Percentiles rank a stretch among this genome's conserved stretches.
phyloP scores from a whole-genome alignment of 495 filamentous ascomycete genomes.

The Penicillium coprophilum region DNA sequence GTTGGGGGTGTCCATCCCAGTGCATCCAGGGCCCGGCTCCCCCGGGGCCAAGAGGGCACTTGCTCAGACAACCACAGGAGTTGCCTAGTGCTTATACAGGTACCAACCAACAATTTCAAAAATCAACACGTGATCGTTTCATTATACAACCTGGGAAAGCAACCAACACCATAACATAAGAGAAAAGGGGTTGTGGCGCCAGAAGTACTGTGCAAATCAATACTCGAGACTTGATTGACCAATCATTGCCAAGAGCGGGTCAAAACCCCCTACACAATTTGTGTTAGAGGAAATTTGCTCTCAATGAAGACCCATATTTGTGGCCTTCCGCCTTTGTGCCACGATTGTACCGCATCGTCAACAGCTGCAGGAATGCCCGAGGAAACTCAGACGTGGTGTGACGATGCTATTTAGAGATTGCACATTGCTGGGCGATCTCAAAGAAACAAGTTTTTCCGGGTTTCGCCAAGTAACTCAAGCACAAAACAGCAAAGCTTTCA shows the following conservation, averaged over 20 bases:
- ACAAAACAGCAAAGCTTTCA: conserved; percentile 3
- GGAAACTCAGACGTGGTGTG: conserved; percentile 2
- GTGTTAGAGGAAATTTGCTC: neutral
- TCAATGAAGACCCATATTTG: conserved; percentile 1
- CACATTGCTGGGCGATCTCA: neutral
- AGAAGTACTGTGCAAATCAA: neutral
- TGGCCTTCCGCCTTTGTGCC: neutral
- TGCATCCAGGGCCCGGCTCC: neutral
- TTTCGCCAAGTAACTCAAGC: conserved; percentile 10
- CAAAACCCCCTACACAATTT: conserved; percentile 5
- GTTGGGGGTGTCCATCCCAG: neutral
- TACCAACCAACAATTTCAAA: neutral
- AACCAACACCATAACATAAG: neutral
- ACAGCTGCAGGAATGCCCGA: conserved; percentile 6
- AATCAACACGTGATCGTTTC: conserved; percentile 6
- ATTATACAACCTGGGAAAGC: neutral
- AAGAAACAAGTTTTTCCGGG: neutral
- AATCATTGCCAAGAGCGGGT: conserved; percentile 9
- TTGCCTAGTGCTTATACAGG: neutral
- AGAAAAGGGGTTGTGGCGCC: conserved; percentile 10
- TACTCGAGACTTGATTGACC: conserved; percentile 2
- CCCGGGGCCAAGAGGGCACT: neutral
- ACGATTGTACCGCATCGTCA: neutral
- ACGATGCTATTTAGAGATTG: neutral
- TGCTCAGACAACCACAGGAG: neutral